Conservation (phyloP, 148 eudicot species). For the Fallopia convolvulus region DNA sequence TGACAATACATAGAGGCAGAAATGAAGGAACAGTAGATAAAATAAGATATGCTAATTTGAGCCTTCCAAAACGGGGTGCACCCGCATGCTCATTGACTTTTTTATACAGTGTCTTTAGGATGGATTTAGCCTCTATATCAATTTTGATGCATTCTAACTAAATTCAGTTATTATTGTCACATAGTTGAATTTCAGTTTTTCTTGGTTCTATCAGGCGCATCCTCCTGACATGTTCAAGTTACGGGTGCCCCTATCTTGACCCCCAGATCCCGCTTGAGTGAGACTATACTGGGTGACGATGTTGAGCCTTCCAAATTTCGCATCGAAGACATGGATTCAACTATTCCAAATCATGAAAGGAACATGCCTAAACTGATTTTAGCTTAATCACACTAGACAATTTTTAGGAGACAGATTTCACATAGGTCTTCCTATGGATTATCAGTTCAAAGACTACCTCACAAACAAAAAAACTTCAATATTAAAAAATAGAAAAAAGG, state of each 20-base stretch:
- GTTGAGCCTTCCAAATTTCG: neutral
- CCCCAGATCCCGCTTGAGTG: too few species aligned
- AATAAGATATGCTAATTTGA: neutral
- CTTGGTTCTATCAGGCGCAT: too few species aligned
- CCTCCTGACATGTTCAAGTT: too few species aligned
- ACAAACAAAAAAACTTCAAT: neutral
- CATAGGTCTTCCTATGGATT: neutral
- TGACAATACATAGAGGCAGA: neutral
- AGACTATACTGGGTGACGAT: too few species aligned
- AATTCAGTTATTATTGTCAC: too few species aligned
- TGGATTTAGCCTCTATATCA: too few species aligned
- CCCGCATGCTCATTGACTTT: too few species aligned
- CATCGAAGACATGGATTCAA: neutral
- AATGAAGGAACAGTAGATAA: neutral
- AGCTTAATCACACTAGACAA: neutral
- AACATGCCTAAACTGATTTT: neutral
- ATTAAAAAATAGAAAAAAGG: neutral
- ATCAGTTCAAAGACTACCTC: neutral
- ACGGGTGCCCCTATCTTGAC: too few species aligned
- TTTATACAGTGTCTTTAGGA: too few species aligned
- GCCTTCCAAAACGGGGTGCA: too few species aligned
- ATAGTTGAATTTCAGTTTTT: too few species aligned
- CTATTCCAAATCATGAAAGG: neutral
- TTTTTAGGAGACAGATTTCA: neutral
- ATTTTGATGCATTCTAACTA: too few species aligned